These are phyloP conservation scores for Lipomyces kockii DNA, from an alignment of 805 yeast species.

Conservation along the genomic window DNA sequence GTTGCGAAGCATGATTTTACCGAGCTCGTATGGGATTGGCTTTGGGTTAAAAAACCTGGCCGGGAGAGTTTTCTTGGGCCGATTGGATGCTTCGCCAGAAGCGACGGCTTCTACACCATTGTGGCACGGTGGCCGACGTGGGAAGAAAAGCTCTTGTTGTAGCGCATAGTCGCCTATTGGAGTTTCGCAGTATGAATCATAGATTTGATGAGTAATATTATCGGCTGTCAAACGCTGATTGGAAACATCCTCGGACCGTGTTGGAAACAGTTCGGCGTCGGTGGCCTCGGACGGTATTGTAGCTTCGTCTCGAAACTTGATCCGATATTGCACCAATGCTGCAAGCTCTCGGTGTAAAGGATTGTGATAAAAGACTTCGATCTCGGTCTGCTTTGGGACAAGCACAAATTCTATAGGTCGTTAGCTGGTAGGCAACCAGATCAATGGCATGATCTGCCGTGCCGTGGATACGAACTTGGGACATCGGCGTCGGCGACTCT, in stretches of 20 bases:
- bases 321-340: neutral
- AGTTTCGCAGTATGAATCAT: neutral
- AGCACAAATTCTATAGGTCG: neutral
- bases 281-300: too few species aligned
- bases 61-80: neutral
- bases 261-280: neutral
- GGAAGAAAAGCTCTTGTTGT: neutral
- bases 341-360: neutral
- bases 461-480: neutral
- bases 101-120: too few species aligned
- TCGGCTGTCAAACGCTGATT: neutral
- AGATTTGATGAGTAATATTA: neutral
- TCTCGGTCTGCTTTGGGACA: neutral
- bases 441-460: neutral
- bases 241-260: neutral
- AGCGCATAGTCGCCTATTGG: neutral
- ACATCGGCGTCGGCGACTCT: neutral
- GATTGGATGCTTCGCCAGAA: neutral
- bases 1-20: neutral
- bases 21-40: neutral
- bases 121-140: neutral
- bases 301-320: neutral
- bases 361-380: neutral
- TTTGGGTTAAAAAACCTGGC: neutral
- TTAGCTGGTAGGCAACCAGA: neutral